Evolutionary conservation across 306 rosid genomes (phyloP).

Genomic region (Corylus heterophylla): DNA sequence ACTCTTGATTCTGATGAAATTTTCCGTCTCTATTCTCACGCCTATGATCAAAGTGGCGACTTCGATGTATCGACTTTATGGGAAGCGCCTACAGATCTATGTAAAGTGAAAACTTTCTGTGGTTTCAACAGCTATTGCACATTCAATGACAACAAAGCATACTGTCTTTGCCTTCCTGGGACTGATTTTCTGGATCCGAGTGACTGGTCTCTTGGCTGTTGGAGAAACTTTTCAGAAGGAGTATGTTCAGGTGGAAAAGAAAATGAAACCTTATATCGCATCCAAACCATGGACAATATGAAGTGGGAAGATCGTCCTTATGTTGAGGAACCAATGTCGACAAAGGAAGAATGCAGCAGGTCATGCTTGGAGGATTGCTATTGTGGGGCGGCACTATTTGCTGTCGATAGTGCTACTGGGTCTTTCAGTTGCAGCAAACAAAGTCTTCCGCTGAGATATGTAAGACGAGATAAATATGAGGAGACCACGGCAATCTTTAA

Average conservation of each 20-base stretch:
- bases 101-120: not conserved
- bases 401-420: too few species aligned
- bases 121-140: not conserved
- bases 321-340: not conserved
- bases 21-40: not conserved
- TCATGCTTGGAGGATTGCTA: not conserved
- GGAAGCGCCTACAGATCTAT: not conserved
- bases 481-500: not conserved
- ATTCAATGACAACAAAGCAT: not conserved
- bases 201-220: not conserved
- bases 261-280: not conserved
- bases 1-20: conserved; percentile 3
- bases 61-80: not conserved
- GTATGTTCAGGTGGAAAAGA: too few species aligned
- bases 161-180: not conserved
- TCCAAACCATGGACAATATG: not conserved
- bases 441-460: not conserved
- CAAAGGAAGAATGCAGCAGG: not conserved
- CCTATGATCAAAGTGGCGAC: not conserved
- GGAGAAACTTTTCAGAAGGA: too few species aligned
- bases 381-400: not conserved
- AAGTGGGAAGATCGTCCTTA: not conserved
- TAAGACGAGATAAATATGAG: too few species aligned
- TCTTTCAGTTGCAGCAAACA: not conserved
- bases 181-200: not conserved